A percentile compares a stretch with the other conserved stretches of the same genome.
Conservation (phyloP, 768 basidiomycete genomes). For the Amanita molliuscula region DNA sequence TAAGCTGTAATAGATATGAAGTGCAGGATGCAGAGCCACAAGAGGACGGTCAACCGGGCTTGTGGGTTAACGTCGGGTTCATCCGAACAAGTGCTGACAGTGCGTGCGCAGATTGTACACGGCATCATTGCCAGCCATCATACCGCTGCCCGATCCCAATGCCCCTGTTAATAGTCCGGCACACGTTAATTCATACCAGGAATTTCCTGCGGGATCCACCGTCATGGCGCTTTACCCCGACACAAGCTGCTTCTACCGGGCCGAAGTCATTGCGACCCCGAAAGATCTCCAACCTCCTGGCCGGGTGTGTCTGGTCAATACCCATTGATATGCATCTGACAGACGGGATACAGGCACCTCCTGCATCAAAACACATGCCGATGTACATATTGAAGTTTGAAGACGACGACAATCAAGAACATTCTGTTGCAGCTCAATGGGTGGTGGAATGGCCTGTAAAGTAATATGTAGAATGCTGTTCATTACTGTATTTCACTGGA, state of each 20-base stretch:
- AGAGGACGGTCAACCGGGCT: conserved; percentile 68
- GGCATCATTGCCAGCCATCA: conserved; percentile 59
- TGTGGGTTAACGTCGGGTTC: conserved; percentile 21
- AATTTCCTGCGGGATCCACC: conserved; percentile 58
- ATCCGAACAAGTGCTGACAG: background rate
- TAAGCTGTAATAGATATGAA: conserved; percentile 47
- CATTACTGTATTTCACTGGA: conserved; percentile 2
- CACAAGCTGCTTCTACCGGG: conserved; percentile 85
- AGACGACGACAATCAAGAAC: conserved; percentile 80
- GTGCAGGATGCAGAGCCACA: conserved; percentile 81
- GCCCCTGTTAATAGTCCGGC: conserved; percentile 46
- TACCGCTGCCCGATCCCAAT: conserved; percentile 70
- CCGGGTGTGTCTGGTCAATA: conserved; percentile 11
- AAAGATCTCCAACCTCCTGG: conserved; percentile 26
- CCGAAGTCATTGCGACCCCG: conserved; percentile 70
- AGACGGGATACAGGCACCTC: conserved; percentile 15
- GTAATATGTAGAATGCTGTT: conserved; percentile 1
- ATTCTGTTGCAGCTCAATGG: conserved; percentile 63
- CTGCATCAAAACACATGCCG: conserved; percentile 38
- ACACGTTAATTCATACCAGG: conserved; percentile 61
- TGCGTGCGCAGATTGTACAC: conserved; percentile 43
- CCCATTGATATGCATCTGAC: background rate
- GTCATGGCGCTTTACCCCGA: conserved; percentile 89
- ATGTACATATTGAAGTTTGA: conserved; percentile 80
- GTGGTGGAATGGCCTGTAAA: conserved; percentile 73